Conservation (phyloP, 495 filamentous ascomycete species). For the Bombardia bombarda region DNA sequence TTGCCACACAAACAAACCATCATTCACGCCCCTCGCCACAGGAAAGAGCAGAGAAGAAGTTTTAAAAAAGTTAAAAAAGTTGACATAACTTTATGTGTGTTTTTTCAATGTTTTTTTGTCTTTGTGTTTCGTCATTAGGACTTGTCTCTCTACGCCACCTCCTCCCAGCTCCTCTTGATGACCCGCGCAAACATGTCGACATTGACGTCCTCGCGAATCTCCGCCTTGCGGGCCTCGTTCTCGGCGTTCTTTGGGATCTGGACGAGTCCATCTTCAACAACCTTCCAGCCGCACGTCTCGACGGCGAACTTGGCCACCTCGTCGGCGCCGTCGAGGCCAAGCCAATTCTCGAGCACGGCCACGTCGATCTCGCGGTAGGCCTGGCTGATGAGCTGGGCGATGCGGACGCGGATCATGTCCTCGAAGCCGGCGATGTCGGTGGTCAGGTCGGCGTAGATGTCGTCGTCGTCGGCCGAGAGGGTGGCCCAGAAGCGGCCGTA, state of each 20-base stretch:
- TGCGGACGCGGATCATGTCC: conserved; percentile 87
- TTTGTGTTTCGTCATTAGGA: too few species aligned
- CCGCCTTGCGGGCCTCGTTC: conserved; percentile 95
- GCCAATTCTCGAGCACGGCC: conserved; percentile 73
- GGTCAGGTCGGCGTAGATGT: conserved; percentile 91
- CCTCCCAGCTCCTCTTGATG: conserved; percentile 83
- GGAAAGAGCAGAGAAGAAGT: too few species aligned
- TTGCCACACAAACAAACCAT: too few species aligned
- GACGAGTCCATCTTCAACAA: conserved; percentile 44
- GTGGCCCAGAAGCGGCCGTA: conserved; percentile 91
- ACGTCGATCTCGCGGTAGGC: conserved; percentile 75
- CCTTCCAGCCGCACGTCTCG: conserved; percentile 81
- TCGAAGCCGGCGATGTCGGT: conserved; percentile 95
- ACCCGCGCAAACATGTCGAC: conserved; percentile 82
- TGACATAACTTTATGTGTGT: not conserved
- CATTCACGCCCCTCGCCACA: too few species aligned
- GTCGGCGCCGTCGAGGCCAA: conserved; percentile 66
- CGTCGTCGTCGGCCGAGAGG: conserved; percentile 90
- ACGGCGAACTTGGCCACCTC: conserved; percentile 72
- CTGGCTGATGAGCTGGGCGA: conserved; percentile 83
- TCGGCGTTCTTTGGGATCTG: conserved; percentile 88
- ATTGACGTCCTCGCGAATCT: conserved; percentile 92
- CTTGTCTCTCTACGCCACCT: conserved; percentile 75
- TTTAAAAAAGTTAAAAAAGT: too few species aligned
- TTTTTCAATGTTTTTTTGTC: too few species aligned